Evolutionary conservation across 208 protist genomes (phyloP).

Genomic region (Crithidia fasciculata): DNA sequence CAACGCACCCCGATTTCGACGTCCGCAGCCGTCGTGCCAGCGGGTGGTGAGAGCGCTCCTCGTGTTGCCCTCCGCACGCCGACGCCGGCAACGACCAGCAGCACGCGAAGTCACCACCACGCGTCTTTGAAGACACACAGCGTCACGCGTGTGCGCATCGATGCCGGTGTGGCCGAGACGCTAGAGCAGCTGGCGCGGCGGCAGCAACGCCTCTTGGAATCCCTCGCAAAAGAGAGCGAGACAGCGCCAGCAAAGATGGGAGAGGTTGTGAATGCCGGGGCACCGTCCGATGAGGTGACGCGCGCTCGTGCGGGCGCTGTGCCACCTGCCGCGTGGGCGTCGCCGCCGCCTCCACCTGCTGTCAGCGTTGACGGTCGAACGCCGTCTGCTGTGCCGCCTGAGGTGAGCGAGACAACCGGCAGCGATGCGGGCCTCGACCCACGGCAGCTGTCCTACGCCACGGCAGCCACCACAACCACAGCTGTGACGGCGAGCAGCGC

Average conservation of each 20-base stretch:
- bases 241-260: neutral
- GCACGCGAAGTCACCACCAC: too few relatives aligned
- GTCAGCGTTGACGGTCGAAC: neutral
- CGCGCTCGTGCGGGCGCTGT: too few relatives aligned
- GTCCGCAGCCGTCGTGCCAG: neutral
- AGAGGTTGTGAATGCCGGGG: too few relatives aligned
- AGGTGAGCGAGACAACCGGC: neutral
- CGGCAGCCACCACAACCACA: slow-evolving; percentile 4
- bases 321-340: neutral
- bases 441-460: slow-evolving; percentile 32
- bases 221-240: slow-evolving; percentile 1
- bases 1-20: neutral
- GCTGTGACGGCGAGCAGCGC: neutral
- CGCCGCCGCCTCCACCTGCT: neutral
- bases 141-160: neutral
- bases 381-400: neutral
- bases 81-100: neutral
- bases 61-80: neutral
- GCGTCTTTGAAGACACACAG: neutral
- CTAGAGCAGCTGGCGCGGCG: slow-evolving; percentile 28
- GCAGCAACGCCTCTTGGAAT: slow-evolving; percentile 26
- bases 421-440: slow-evolving; percentile 25
- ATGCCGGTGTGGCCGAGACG: slow-evolving; percentile 9
- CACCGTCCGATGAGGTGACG: too few relatives aligned
- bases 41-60: too few relatives aligned